phyloP scores from a whole-genome alignment of 2,329 filamentous ascomycete species.

The Aspergillus alliaceus region DNA sequence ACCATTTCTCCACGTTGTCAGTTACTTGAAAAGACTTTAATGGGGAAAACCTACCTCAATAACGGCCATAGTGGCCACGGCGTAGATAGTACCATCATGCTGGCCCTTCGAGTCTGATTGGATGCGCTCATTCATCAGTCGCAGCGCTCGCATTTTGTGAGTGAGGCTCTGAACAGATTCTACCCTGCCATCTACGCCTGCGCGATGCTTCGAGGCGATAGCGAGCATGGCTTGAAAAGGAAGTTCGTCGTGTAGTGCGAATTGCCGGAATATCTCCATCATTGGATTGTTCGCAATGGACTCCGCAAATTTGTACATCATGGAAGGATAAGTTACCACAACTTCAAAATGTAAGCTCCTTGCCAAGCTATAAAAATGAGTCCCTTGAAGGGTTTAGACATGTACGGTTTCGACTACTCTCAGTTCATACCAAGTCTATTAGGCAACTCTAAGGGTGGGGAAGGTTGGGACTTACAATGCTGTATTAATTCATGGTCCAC shows the following conservation, averaged over 20 bases:
- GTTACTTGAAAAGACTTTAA: background rate
- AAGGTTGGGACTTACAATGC: slow-evolving; percentile 27
- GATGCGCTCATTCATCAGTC: slow-evolving; percentile 31
- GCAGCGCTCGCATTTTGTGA: slow-evolving; percentile 33
- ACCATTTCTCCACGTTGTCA: slow-evolving; percentile 33
- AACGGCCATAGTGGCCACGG: slow-evolving; percentile 33
- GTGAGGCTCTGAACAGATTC: slow-evolving; percentile 34
- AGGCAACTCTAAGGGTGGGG: background rate
- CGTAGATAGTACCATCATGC: slow-evolving; percentile 32
- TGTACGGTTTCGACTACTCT: background rate
- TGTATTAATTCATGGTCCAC: slow-evolving; percentile 30
- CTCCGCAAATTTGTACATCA: slow-evolving; percentile 36
- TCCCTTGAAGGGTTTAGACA: background rate
- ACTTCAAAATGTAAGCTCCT: slow-evolving; percentile 25
- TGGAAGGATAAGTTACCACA: slow-evolving; percentile 33
- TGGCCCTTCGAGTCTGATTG: slow-evolving; percentile 23
- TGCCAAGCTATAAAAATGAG: background rate
- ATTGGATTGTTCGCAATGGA: slow-evolving; percentile 29
- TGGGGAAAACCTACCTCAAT: slow-evolving; percentile 28
- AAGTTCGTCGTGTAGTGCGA: slow-evolving; percentile 30
- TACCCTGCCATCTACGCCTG: slow-evolving; percentile 29
- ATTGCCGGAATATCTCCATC: slow-evolving; percentile 30
- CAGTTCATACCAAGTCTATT: background rate
- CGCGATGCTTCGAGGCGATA: slow-evolving; percentile 33
- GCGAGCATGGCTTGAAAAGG: slow-evolving; percentile 36